These are phyloP conservation scores for Termitomyces sp. DNA, from an alignment of 768 basidiomycete species.

Conservation along the genomic window DNA sequence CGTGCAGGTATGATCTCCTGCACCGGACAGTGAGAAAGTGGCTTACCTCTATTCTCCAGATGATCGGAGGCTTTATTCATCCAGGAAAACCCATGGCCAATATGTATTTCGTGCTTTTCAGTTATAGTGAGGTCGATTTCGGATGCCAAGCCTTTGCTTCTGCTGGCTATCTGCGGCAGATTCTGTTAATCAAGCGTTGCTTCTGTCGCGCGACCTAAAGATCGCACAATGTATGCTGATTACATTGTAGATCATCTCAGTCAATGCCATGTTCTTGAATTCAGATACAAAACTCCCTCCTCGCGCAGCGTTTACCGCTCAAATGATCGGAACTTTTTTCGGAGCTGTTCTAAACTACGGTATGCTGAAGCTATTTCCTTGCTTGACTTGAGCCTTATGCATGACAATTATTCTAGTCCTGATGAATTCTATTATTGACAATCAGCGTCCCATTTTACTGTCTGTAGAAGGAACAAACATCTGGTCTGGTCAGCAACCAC, in stretches of 20 bases:
- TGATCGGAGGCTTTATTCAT: slow-evolving; percentile 53
- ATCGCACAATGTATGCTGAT: slow-evolving; percentile 32
- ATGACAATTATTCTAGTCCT: slow-evolving; percentile 29
- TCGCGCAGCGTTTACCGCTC: not conserved
- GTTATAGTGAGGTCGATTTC: slow-evolving; percentile 32
- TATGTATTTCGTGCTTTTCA: slow-evolving; percentile 51
- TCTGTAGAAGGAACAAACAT: slow-evolving; percentile 52
- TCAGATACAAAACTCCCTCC: not conserved
- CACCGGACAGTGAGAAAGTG: no score
- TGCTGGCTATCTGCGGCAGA: slow-evolving; percentile 17
- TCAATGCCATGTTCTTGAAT: not conserved
- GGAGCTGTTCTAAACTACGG: slow-evolving; percentile 42
- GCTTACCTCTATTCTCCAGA: slow-evolving; percentile 34
- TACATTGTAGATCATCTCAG: not conserved
- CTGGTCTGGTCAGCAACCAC: slow-evolving; percentile 43
- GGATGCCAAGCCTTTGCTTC: not conserved
- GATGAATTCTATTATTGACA: slow-evolving; percentile 54
- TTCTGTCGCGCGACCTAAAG: slow-evolving; percentile 42
- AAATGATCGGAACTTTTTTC: slow-evolving; percentile 39
- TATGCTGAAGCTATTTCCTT: slow-evolving; percentile 6
- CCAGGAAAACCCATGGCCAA: slow-evolving; percentile 65
- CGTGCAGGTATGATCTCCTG: slow-evolving; percentile 48
- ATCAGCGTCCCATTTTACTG: slow-evolving; percentile 43
- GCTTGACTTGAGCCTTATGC: not conserved
- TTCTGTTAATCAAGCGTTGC: slow-evolving; percentile 37